Conservation (phyloP, 192 early-diverging fungal species). For the Umbelopsis sp. region DNA sequence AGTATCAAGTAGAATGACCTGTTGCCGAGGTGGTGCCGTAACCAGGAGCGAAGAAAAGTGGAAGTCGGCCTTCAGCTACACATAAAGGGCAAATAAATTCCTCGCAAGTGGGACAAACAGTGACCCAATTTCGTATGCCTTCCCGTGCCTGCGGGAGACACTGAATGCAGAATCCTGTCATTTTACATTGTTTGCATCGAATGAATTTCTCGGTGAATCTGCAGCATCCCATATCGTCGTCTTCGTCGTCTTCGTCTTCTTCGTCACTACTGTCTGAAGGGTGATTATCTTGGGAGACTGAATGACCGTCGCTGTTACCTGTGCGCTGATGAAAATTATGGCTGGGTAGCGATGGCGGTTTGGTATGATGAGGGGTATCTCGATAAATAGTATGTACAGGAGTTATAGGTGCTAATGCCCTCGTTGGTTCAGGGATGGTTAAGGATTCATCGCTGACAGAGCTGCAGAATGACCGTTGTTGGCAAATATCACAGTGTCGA, state of each 20-base stretch:
- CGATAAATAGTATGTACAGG: constrained; percentile 13
- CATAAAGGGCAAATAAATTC: constrained; percentile 9
- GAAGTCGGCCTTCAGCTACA: background rate
- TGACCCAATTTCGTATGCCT: constrained; percentile 6
- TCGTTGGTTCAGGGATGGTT: constrained; percentile 5
- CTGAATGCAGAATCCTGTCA: background rate
- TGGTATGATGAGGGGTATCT: too few relatives aligned
- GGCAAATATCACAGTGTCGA: constrained; percentile 9
- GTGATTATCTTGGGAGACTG: background rate
- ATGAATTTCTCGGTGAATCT: background rate
- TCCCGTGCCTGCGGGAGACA: constrained; percentile 18
- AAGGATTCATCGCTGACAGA: constrained; percentile 1
- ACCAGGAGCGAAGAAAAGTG: background rate
- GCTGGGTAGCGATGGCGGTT: too few relatives aligned
- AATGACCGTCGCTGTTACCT: too few relatives aligned
- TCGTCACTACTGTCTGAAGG: background rate
- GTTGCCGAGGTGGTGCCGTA: background rate
- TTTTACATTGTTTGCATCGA: constrained; percentile 18
- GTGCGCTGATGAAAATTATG: too few relatives aligned
- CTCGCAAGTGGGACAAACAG: constrained; percentile 8
- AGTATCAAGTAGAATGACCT: background rate
- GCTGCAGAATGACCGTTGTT: constrained; percentile 10
- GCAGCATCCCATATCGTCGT: constrained; percentile 4
- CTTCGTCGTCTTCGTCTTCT: background rate
- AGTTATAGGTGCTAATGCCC: background rate